phyloP scores from a whole-genome alignment of 805 yeast genomes.

The Teunomyces kruisii region DNA sequence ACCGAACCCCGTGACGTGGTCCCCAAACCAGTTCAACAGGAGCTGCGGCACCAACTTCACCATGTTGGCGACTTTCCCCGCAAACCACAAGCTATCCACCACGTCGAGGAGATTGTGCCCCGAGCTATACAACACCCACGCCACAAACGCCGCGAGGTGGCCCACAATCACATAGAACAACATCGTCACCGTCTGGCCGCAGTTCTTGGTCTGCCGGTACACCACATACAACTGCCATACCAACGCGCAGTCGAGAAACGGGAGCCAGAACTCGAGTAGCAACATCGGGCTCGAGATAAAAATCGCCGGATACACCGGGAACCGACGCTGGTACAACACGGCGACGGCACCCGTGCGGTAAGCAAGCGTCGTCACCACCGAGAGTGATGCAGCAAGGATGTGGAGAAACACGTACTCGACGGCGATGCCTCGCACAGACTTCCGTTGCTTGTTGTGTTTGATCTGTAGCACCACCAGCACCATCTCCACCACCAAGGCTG shows the following conservation, averaged over 20 bases:
- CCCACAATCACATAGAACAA: slow-evolving; percentile 5
- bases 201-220: slow-evolving; percentile 30
- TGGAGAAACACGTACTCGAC: slow-evolving; percentile 7
- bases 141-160: slow-evolving; percentile 1
- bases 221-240: slow-evolving; percentile 22
- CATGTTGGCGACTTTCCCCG: slow-evolving; percentile 20
- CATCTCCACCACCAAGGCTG: not conserved
- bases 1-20: slow-evolving; percentile 21
- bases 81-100: slow-evolving; percentile 41
- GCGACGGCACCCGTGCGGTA: not conserved
- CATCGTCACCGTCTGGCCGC: slow-evolving; percentile 36
- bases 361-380: not conserved
- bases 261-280: slow-evolving; percentile 14
- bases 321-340: slow-evolving; percentile 20
- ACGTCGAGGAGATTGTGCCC: slow-evolving; percentile 32
- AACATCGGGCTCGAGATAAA: slow-evolving; percentile 17
- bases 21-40: slow-evolving; percentile 37
- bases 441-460: slow-evolving; percentile 5
- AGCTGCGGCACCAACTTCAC: slow-evolving; percentile 42
- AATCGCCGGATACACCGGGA: slow-evolving; percentile 30
- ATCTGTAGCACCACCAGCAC: slow-evolving; percentile 10
- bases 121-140: slow-evolving; percentile 6
- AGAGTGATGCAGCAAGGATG: not conserved
- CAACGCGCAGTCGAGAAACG: slow-evolving; percentile 14
- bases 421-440: slow-evolving; percentile 6